phyloP scores from a whole-genome alignment of 495 filamentous ascomycete species.

The Penicillium canescens region DNA sequence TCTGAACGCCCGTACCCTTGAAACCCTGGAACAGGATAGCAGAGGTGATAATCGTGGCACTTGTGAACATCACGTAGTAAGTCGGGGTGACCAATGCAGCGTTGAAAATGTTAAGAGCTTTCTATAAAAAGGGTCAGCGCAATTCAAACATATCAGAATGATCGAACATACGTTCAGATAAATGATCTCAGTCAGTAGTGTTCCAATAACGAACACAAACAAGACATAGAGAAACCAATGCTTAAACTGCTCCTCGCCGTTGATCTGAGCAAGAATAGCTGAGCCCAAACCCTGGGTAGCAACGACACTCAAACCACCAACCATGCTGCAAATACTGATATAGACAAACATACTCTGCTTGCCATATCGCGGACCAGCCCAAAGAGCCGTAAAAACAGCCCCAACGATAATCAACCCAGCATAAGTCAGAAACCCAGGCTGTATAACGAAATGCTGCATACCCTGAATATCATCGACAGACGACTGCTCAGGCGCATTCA shows the following conservation, averaged over 20 bases:
- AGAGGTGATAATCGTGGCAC: slow-evolving; percentile 88
- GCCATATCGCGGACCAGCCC: slow-evolving; percentile 86
- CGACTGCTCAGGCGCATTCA: slow-evolving; percentile 87
- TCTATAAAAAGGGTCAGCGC: slow-evolving; percentile 58
- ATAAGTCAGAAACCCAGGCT: slow-evolving; percentile 84
- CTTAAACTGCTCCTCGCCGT: slow-evolving; percentile 84
- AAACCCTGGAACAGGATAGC: slow-evolving; percentile 93
- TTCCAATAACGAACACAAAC: slow-evolving; percentile 84
- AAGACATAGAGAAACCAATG: slow-evolving; percentile 96
- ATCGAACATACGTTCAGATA: slow-evolving; percentile 80
- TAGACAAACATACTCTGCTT: slow-evolving; percentile 98
- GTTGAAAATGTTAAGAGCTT: slow-evolving; percentile 98
- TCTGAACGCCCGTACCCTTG: slow-evolving; percentile 78
- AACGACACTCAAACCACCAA: slow-evolving; percentile 93
- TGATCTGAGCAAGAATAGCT: slow-evolving; percentile 83
- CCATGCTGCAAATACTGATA: slow-evolving; percentile 89
- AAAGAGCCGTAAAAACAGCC: slow-evolving; percentile 70
- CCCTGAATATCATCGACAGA: slow-evolving; percentile 88
- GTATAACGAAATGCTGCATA: slow-evolving; percentile 85
- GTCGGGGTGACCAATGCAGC: slow-evolving; percentile 96
- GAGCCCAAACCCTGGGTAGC: slow-evolving; percentile 92
- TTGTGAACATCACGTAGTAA: slow-evolving; percentile 98
- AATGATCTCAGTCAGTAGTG: slow-evolving; percentile 89
- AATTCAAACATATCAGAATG: neutral
- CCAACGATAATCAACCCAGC: slow-evolving; percentile 80